Conservation (phyloP, 2,329 filamentous ascomycete species). For the Pestalotiopsis sp. region DNA sequence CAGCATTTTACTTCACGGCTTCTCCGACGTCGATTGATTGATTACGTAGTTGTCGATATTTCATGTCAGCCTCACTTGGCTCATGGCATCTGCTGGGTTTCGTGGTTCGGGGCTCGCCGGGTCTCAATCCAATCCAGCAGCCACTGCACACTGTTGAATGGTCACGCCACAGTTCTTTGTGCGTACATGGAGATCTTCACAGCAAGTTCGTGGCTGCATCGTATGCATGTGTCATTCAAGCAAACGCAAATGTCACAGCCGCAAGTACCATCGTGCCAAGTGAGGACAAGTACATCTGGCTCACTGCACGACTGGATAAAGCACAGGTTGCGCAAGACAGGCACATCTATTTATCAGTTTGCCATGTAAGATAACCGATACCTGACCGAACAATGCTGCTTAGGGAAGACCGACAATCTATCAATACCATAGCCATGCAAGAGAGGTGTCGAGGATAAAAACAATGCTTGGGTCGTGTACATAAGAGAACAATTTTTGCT, state of each 20-base stretch:
- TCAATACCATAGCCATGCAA: conserved; percentile 6
- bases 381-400: conserved; percentile 4
- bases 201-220: too few relatives aligned
- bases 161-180: too few relatives aligned
- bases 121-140: background rate
- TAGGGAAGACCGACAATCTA: background rate
- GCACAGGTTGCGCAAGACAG: background rate
- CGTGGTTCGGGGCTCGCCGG: background rate
- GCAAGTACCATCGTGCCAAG: too few relatives aligned
- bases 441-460: background rate
- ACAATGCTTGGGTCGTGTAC: background rate
- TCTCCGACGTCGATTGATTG: background rate
- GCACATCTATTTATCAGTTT: background rate
- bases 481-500: conserved; percentile 1
- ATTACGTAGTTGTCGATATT: background rate
- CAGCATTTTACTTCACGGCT: background rate
- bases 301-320: too few relatives aligned
- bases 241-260: too few relatives aligned
- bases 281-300: too few relatives aligned
- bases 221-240: too few relatives aligned
- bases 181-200: too few relatives aligned
- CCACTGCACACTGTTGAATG: too few relatives aligned
- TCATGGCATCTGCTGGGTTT: background rate
- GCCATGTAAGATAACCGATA: background rate
- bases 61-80: background rate